Conservation (phyloP, 352 stramenopile genomes). For the Pythium rishiriense region DNA sequence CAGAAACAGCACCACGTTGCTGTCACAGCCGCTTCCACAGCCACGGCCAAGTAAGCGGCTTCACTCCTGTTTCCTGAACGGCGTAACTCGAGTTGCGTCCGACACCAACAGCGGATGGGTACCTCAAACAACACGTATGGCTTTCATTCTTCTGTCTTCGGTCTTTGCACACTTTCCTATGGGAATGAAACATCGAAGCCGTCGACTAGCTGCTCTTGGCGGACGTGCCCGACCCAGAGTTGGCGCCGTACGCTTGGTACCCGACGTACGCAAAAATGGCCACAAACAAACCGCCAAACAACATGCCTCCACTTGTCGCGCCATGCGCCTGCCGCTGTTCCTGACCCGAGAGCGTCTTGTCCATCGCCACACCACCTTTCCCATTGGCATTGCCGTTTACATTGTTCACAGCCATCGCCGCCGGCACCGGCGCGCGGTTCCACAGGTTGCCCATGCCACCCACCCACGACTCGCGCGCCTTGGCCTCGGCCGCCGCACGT, state of each 20-base stretch:
- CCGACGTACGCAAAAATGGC: slow-evolving; percentile 40
- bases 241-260: slow-evolving; percentile 41
- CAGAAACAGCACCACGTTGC: too few species aligned
- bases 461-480: slow-evolving; percentile 53
- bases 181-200: too few species aligned
- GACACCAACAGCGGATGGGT: too few species aligned
- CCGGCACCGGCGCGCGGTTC: slow-evolving; percentile 38
- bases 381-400: background rate
- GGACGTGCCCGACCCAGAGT: slow-evolving; percentile 11
- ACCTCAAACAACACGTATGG: too few species aligned
- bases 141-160: too few species aligned
- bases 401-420: background rate
- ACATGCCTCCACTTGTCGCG: slow-evolving; percentile 10
- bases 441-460: slow-evolving; percentile 72
- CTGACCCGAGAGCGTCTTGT: background rate
- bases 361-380: background rate
- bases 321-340: background rate
- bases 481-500: slow-evolving; percentile 24
- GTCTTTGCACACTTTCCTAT: too few species aligned
- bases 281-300: slow-evolving; percentile 48
- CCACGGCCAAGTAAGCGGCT: too few species aligned
- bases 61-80: too few species aligned
- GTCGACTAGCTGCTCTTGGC: slow-evolving; percentile 37
- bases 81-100: too few species aligned
- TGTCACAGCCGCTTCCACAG: too few species aligned